These are phyloP conservation scores for Colletotrichum truncatum DNA, from an alignment of 2,329 filamentous ascomycete species.

Conservation along the genomic window DNA sequence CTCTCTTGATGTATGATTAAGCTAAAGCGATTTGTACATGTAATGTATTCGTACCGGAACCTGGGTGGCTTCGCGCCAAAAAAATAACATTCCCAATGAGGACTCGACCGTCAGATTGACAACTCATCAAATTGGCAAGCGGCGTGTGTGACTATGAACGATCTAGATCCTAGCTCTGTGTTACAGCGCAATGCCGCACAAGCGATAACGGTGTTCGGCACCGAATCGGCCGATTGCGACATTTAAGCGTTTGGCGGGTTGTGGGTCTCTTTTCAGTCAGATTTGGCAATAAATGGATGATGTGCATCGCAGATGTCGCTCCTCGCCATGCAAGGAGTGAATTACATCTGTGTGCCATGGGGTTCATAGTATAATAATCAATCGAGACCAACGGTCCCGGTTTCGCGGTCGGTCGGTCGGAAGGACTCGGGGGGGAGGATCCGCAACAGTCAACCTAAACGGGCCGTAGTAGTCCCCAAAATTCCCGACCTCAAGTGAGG, in stretches of 20 bases:
- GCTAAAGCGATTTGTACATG: constrained; percentile 1
- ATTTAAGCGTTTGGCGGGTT: not conserved
- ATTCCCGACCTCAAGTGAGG: not conserved
- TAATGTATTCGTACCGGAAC: not conserved
- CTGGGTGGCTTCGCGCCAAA: not conserved
- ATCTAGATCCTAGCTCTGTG: not conserved
- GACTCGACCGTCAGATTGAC: not conserved
- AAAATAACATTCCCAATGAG: not conserved
- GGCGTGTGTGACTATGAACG: not conserved
- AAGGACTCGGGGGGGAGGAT: not conserved
- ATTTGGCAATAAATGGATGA: not conserved
- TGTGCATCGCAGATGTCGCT: not conserved
- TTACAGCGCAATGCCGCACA: not conserved
- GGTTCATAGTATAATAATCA: not conserved
- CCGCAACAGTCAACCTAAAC: not conserved
- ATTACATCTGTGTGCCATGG: not conserved
- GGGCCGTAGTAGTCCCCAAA: not conserved
- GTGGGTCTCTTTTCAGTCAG: not conserved
- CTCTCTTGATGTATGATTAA: not conserved
- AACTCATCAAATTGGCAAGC: not conserved
- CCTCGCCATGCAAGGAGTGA: not conserved
- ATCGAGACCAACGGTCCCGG: not conserved
- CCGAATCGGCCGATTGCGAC: constrained; percentile 23
- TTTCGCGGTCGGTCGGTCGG: no score
- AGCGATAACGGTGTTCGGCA: not conserved